phyloP scores from a whole-genome alignment of 2,329 filamentous ascomycete genomes.

The Daldinia eschscholtzii region DNA sequence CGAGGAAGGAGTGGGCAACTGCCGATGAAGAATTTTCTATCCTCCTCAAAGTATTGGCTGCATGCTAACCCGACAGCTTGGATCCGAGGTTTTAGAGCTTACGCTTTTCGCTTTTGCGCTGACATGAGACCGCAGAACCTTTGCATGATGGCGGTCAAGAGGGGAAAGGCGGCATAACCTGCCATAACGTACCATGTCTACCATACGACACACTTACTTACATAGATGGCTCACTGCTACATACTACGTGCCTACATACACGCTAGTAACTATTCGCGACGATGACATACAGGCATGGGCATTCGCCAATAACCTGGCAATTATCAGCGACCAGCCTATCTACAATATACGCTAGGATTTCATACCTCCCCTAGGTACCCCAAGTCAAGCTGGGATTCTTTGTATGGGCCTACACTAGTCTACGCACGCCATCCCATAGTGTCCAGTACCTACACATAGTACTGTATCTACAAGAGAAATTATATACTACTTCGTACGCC shows the following conservation, averaged over 20 bases:
- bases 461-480: neutral
- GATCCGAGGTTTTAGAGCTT: slow-evolving; percentile 40
- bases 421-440: neutral
- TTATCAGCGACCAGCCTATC: slow-evolving; percentile 10
- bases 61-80: slow-evolving; percentile 36
- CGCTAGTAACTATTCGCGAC: slow-evolving; percentile 11
- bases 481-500: neutral
- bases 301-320: slow-evolving; percentile 6
- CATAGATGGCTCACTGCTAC: no score
- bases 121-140: slow-evolving; percentile 16
- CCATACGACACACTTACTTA: neutral
- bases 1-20: slow-evolving; percentile 16
- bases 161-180: neutral
- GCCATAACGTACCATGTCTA: neutral
- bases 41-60: slow-evolving; percentile 28
- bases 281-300: slow-evolving; percentile 23
- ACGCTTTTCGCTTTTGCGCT: slow-evolving; percentile 19
- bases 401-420: neutral
- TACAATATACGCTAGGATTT: slow-evolving; percentile 15
- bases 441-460: no score
- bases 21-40: slow-evolving; percentile 33
- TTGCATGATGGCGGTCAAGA: slow-evolving; percentile 32
- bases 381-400: neutral
- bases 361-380: neutral
- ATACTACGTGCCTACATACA: neutral